Base-by-base conservation (phyloP, 2,329 filamentous ascomycete species). In the Botrytis sinoallii region DNA sequence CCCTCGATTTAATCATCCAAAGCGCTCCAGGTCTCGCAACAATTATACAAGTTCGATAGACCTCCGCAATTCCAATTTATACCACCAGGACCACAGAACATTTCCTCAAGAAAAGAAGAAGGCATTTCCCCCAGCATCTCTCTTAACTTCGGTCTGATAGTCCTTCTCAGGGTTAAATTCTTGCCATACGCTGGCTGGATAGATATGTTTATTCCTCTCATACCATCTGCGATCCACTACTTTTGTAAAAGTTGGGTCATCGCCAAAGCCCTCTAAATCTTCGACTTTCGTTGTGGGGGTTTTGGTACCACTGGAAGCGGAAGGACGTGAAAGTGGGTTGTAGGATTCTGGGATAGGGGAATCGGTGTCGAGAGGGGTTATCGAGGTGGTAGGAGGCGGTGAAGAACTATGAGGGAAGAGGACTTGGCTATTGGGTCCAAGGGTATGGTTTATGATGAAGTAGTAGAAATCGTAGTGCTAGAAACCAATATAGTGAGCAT, bases 391-490 rank as follows among this genome's bases (percentile, higher is more conserved):
- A 5, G 75, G 63, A 14, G 77, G 46, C 0, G 86, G 84, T 1
- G 85, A 83, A 74, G 84, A 82, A 77, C 84, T 85, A 82, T 95
- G 97, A 79, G 93, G 88, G 82, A 99, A 98, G 16, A 99, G 85
- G 9, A 89, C 85, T 32, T 85, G 85, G 70, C 92, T 91, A 55
- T 90, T 89, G n/a, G 93, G 91, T 2, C 92, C 93, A 2, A 89
- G 83, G 40, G 90, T 92, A 79, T 92, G 93, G 82, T 98, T 98
- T 82, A 97, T 92, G 81, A 98, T 90, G 84, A 99, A 98, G 84
- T 95, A 96, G 82, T 98, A 96, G 81, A 99, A 94, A 77, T 98
- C 95, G 81, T 97, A 98, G 83, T 99, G 96, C 94, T 98, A 74
- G 73, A 79, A 71, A 67, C 73, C 38, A 76, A 81, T 74, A 82